Percentiles rank a stretch among this genome's conserved stretches.
Evolutionary conservation across 2,329 filamentous ascomycete genomes (phyloP).

Genomic region (Botryotinia globosa): DNA sequence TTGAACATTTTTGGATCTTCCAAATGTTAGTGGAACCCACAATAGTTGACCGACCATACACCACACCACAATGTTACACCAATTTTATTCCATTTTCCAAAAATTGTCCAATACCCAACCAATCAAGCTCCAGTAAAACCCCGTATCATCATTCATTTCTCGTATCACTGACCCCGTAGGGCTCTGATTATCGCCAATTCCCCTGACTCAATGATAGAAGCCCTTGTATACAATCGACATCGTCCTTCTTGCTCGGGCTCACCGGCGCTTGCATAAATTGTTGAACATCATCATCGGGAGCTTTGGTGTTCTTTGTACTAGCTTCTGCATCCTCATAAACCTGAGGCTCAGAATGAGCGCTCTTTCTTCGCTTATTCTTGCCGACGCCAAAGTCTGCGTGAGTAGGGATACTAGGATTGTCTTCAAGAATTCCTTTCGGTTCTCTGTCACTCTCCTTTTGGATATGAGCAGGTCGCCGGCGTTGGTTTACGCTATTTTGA

Average conservation of each 20-base stretch:
- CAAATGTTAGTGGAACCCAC: not conserved
- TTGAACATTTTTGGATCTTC: slow-evolving; percentile 13
- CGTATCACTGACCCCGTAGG: not conserved
- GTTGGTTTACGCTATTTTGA: slow-evolving; percentile 46
- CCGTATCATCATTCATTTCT: slow-evolving; percentile 19
- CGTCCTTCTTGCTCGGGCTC: slow-evolving; percentile 70
- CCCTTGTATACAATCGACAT: slow-evolving; percentile 88
- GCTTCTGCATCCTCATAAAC: slow-evolving; percentile 53
- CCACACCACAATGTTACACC: not conserved
- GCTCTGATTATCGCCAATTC: slow-evolving; percentile 62
- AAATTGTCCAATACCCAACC: slow-evolving; percentile 10
- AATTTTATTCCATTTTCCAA: slow-evolving; percentile 5
- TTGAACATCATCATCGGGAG: slow-evolving; percentile 61
- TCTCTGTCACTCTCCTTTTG: slow-evolving; percentile 27
- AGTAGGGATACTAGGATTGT: slow-evolving; percentile 30
- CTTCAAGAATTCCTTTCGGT: slow-evolving; percentile 33
- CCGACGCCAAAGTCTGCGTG: slow-evolving; percentile 31
- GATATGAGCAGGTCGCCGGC: slow-evolving; percentile 36
- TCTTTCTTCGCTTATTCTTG: slow-evolving; percentile 30
- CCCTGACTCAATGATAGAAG: slow-evolving; percentile 85
- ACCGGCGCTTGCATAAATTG: slow-evolving; percentile 68
- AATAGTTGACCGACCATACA: slow-evolving; percentile 9
- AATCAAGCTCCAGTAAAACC: slow-evolving; percentile 18
- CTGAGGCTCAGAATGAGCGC: slow-evolving; percentile 39
- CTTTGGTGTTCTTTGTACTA: slow-evolving; percentile 17